These are phyloP conservation scores for Tothia fuscella DNA, from an alignment of 2,329 filamentous ascomycete species.

Conservation along the genomic window DNA sequence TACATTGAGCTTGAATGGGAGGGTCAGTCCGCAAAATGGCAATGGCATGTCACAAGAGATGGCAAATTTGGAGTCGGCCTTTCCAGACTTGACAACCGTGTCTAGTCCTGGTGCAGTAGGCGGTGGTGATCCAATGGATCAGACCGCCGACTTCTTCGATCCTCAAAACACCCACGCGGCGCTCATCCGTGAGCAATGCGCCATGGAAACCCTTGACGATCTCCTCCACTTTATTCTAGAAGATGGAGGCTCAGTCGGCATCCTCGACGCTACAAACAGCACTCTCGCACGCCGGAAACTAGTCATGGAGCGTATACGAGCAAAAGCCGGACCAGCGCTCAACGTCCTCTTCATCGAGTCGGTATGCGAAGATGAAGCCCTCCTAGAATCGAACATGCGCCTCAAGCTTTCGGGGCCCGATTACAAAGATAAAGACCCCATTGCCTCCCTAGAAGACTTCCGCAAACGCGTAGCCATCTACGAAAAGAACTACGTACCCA, in stretches of 20 bases:
- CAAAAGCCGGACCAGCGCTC: conserved; percentile 69
- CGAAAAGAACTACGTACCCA: conserved; percentile 82
- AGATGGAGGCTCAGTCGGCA: conserved; percentile 77
- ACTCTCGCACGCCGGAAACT: conserved; percentile 74
- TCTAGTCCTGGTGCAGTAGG: not conserved
- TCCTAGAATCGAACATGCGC: conserved; percentile 94
- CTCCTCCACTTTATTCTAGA: conserved; percentile 78
- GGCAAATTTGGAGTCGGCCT: conserved; percentile 22
- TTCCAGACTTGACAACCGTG: conserved; percentile 15
- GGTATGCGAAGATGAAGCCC: conserved; percentile 70
- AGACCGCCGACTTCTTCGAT: conserved; percentile 89
- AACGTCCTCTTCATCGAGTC: conserved; percentile 94
- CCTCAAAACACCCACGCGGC: conserved; percentile 74
- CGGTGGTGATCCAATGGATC: conserved; percentile 47
- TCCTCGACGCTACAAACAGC: conserved; percentile 95
- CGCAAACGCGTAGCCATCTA: conserved; percentile 86
- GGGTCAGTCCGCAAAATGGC: not conserved
- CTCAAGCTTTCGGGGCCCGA: conserved; percentile 92
- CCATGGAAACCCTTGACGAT: conserved; percentile 84
- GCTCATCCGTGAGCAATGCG: conserved; percentile 78
- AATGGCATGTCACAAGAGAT: conserved; percentile 9
- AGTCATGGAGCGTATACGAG: conserved; percentile 71
- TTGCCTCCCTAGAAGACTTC: conserved; percentile 77
- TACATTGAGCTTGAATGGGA: conserved; percentile 7
- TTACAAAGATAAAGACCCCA: conserved; percentile 86